Conservation (phyloP, 2,329 filamentous ascomycete genomes). For the Sclerotinia sclerotiorum region DNA sequence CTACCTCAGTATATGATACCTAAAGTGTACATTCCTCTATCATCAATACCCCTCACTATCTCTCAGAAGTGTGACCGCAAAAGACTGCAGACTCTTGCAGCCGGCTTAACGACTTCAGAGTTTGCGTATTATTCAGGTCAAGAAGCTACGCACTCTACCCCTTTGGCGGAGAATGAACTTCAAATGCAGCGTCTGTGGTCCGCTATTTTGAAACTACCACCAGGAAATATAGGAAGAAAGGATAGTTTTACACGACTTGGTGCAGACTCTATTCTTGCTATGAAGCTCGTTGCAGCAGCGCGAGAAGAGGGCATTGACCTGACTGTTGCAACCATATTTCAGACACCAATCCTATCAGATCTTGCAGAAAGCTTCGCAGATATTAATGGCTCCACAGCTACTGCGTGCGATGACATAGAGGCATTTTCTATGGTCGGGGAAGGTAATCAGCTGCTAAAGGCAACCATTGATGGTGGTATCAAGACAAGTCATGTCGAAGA, state of each 20-base stretch:
- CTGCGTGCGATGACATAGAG: neutral
- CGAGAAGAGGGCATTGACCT: slow-evolving; percentile 39
- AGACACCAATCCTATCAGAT: slow-evolving; percentile 43
- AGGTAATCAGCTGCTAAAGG: slow-evolving; percentile 32
- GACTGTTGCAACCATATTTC: slow-evolving; percentile 47
- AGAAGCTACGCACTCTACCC: neutral
- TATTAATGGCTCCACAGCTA: slow-evolving; percentile 30
- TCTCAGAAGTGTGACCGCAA: slow-evolving; percentile 43
- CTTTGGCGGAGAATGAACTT: slow-evolving; percentile 20
- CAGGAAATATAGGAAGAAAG: slow-evolving; percentile 27
- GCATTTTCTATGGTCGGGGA: slow-evolving; percentile 31
- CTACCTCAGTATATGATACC: slow-evolving; percentile 41
- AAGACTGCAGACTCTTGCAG: slow-evolving; percentile 33
- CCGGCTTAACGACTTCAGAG: neutral
- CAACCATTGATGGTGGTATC: neutral
- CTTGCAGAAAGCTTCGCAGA: slow-evolving; percentile 40
- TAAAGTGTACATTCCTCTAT: slow-evolving; percentile 38
- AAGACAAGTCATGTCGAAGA: slow-evolving; percentile 38
- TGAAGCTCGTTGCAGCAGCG: slow-evolving; percentile 47
- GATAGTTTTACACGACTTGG: slow-evolving; percentile 45
- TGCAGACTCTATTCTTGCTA: slow-evolving; percentile 42
- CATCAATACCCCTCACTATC: slow-evolving; percentile 36
- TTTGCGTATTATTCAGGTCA: slow-evolving; percentile 14
- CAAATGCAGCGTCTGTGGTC: slow-evolving; percentile 26
- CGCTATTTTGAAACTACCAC: slow-evolving; percentile 22